These are phyloP conservation scores for Kandelia obovata DNA, from an alignment of 345 rosid species.

Conservation along the genomic window DNA sequence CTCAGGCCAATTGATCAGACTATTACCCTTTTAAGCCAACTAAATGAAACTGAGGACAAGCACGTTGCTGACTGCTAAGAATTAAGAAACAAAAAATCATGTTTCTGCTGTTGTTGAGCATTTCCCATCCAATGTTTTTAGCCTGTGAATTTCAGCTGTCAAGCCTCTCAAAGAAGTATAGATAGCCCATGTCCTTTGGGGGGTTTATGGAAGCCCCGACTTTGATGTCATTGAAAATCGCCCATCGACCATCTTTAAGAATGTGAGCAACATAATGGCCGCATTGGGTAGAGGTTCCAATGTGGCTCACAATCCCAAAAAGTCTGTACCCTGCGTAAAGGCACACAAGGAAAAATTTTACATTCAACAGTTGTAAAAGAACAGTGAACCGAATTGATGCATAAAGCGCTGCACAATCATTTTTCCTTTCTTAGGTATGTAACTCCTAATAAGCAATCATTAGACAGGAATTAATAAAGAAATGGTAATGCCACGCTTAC, in stretches of 20 bases:
- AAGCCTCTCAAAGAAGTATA: constrained; percentile 90
- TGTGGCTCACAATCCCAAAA: constrained; percentile 90
- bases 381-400: too few species aligned
- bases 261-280: constrained; percentile 97
- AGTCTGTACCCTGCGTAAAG: constrained; percentile 69
- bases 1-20: background rate
- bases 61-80: background rate
- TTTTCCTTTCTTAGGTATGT: too few species aligned
- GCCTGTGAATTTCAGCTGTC: constrained; percentile 31
- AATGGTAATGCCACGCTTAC: too few species aligned
- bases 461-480: too few species aligned
- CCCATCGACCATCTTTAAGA: constrained; percentile 83
- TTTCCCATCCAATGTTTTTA: background rate
- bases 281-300: constrained; percentile 89
- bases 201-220: constrained; percentile 82
- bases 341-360: background rate
- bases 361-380: background rate
- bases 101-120: background rate
- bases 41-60: background rate
- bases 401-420: too few species aligned
- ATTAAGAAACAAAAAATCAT: background rate
- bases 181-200: constrained; percentile 96
- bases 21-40: background rate
- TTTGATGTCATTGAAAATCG: constrained; percentile 83
- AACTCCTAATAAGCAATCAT: too few species aligned